Base-by-base conservation (phyloP, 2,329 filamentous ascomycete species). In the Calycina herbarum region DNA sequence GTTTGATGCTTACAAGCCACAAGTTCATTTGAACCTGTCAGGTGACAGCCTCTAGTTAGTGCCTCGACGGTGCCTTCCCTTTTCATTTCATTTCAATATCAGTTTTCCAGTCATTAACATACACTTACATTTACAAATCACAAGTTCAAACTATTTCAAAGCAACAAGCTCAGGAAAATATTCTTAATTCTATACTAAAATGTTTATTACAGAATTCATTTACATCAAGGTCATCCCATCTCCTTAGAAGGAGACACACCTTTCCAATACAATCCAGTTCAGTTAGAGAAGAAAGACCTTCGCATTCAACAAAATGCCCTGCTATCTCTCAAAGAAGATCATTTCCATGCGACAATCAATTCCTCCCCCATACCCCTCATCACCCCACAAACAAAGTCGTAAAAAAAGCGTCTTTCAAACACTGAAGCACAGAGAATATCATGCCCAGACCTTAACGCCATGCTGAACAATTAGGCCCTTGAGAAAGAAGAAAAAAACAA, bases 391-490 rank as follows among this genome's bases (percentile, higher is more conserved):
- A 54, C n/a, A 27, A 54, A 54, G 45, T 27, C 20, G 48, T 24
- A 27, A 24, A 24, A 54, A 54, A 11, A 11, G 27, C 10, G 48
- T 24, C 48, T 13, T 24, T 54, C 48, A 54, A 11, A 54, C 20
- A 54, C 42, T 24, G 10, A 24, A 10, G 17, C 45, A 51, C 45
- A 24, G n/a, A n/a, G 17, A 51, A 51, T 51, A 51, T 51, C 45
- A 54, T 54, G 58, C 58, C 33, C 58, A 60, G 38, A 42, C 58
- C 58, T 45, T 29, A 60, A 60, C 58, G 58, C 58, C 58, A 60
- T 60, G 58, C 58, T 60, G 58, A 60, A 60, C 33, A 60, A 54
- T 54, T 24, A 54, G 48, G 48, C 48, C 48, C 20, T 27, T 24
- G 24, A 54, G 24, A 54, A 54, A 11, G 10, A 51, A 24, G 3